Conservation (phyloP, 2,329 filamentous ascomycete genomes). For the Fragosphaeria purpurea region DNA sequence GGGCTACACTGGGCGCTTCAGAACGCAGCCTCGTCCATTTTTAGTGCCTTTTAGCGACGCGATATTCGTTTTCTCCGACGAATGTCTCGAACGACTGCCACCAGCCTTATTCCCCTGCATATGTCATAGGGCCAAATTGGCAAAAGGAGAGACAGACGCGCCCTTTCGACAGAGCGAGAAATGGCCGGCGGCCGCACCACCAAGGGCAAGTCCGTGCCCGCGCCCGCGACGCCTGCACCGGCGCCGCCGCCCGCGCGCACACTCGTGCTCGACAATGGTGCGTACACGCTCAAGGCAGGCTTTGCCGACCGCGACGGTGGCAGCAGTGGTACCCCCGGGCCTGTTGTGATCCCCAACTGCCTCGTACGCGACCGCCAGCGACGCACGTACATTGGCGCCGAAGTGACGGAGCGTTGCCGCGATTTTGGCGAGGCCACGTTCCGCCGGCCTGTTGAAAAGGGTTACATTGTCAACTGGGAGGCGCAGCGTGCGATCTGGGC, state of each 20-base stretch:
- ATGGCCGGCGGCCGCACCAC: conserved; percentile 43
- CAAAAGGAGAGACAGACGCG: no score
- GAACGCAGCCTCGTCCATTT: no score
- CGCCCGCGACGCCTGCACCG: conserved; percentile 37
- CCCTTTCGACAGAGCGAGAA: no score
- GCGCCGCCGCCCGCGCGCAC: conserved; percentile 52
- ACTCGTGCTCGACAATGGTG: conserved; percentile 89
- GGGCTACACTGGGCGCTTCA: no score
- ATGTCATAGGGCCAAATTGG: no score
- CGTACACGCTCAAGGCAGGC: conserved; percentile 83
- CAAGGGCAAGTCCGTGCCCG: conserved; percentile 37
- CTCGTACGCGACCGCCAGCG: conserved; percentile 74
- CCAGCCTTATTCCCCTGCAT: no score
- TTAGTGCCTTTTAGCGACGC: no score
- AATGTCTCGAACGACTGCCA: no score
- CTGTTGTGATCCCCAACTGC: conserved; percentile 77
- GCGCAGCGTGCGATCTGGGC: conserved; percentile 94
- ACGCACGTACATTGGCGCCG: conserved; percentile 68
- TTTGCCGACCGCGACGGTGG: conserved; percentile 41
- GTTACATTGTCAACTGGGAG: conserved; percentile 95
- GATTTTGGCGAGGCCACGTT: conserved; percentile 88
- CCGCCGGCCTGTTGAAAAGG: conserved; percentile 83
- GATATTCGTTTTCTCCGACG: no score
- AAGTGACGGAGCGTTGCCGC: conserved; percentile 60
- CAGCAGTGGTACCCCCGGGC: conserved; percentile 24